These are phyloP conservation scores for Emmonsia crescens DNA, from an alignment of 2,329 filamentous ascomycete species.

Conservation along the genomic window DNA sequence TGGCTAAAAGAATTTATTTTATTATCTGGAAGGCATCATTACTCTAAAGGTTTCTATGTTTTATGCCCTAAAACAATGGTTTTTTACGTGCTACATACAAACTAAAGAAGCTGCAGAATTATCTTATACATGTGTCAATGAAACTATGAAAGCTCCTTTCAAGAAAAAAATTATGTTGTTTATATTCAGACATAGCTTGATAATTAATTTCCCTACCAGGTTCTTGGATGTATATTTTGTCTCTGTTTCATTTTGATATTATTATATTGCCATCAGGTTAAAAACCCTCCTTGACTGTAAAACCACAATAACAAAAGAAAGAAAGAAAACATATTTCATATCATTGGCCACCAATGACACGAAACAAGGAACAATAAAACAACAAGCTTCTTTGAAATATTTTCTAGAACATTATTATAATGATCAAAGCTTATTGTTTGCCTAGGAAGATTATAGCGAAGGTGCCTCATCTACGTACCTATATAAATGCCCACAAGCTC, in stretches of 20 bases:
- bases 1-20: neutral
- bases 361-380: neutral
- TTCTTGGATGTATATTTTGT: too few relatives aligned
- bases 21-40: neutral
- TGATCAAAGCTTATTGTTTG: neutral
- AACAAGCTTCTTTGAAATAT: neutral
- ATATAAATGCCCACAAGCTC: neutral
- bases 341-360: neutral
- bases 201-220: neutral
- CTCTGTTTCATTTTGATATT: neutral
- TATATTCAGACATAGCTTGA: neutral
- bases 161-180: neutral
- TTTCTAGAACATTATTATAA: neutral
- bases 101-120: neutral
- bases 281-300: neutral
- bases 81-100: neutral
- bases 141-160: neutral
- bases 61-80: too few relatives aligned
- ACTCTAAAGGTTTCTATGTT: neutral
- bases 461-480: neutral
- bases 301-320: neutral
- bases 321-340: too few relatives aligned
- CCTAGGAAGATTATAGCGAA: neutral
- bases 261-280: neutral
- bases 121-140: neutral